phyloP scores from a whole-genome alignment of 306 rosid genomes.

The Acacia confusa region DNA sequence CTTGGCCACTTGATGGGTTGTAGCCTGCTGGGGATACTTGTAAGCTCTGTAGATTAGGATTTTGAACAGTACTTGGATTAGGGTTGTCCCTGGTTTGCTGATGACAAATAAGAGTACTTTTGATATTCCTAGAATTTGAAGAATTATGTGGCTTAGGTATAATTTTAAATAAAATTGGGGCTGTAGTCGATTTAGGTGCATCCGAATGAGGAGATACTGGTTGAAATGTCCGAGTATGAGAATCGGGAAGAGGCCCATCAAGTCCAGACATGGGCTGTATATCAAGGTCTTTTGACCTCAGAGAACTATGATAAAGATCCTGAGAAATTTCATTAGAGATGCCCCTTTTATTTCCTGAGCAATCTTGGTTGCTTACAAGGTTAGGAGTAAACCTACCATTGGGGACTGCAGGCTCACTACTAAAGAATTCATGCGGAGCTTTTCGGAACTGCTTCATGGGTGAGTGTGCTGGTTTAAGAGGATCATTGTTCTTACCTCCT shows the following conservation, averaged over 20 bases:
- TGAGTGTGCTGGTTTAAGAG: conserved; percentile 32
- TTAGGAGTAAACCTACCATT: conserved; percentile 33
- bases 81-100: conserved; percentile 40
- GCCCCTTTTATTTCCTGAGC: conserved; percentile 34
- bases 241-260: conserved; percentile 27
- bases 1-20: conserved; percentile 34
- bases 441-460: conserved; percentile 49
- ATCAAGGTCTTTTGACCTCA: conserved; percentile 46
- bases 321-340: conserved; percentile 31
- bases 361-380: conserved; percentile 34
- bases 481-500: conserved; percentile 33
- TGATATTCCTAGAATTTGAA: conserved; percentile 36
- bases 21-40: conserved; percentile 37
- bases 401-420: conserved; percentile 29
- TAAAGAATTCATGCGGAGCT: conserved; percentile 79
- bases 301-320: conserved; percentile 33
- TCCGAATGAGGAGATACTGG: conserved; percentile 34
- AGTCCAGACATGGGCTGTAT: conserved; percentile 43
- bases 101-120: conserved; percentile 35
- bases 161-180: conserved; percentile 25
- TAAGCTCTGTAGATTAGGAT: conserved; percentile 30
- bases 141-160: conserved; percentile 38
- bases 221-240: conserved; percentile 32
- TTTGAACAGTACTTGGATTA: conserved; percentile 37
- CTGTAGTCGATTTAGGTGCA: conserved; percentile 41